Evolutionary conservation across 306 rosid species (phyloP), one percentile per base, ranked within the genome.

Genomic region (Sicyos baderoa): DNA sequence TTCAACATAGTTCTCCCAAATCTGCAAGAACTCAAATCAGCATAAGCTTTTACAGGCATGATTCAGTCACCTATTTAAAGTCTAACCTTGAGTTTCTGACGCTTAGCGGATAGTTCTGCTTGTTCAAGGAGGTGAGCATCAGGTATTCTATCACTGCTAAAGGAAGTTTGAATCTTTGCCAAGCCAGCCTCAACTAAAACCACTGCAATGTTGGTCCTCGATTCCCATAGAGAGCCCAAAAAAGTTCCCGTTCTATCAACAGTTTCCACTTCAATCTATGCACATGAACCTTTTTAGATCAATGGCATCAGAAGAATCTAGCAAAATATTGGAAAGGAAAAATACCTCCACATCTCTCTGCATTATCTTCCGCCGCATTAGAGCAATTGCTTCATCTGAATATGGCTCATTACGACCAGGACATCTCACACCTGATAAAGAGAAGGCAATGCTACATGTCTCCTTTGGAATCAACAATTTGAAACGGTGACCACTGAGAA

Each of bases 401-500:
- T 84, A 86, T 18, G 90, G 91, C 79, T 93, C 99, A 56, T 79
- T 89, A 62, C 99, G 99, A 73, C 97, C 99, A 37, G 97, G 89
- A 82, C 99, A 93, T 69, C 97, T 84, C 70, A 93, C 97, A 64
- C 99, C 99, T 35, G 99, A 93, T 73, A 93, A 83, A 25, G 99
- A 65, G 57, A 93, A 88, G 19, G 99, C 97, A 77, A 93, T 88
- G 83, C 96, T 93, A 79, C 99, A 93, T 3, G 99, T 93, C 82
- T 93, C 97, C 86, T 88, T 88, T 54, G 99, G 99, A 84, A 93
- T 88, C 83, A 90, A 84, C 81, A 93, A 76, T 79, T 93, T 93
- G 82, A 88, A 93, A 40, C 99, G 99, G 79, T 93, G 99, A n/a
- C 99, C 99, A 74, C 99, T 93, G 71, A 93, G 86, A 73, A 93